Evolutionary conservation across 2,329 filamentous ascomycete genomes (phyloP).

Genomic region (Septoria petroselini): DNA sequence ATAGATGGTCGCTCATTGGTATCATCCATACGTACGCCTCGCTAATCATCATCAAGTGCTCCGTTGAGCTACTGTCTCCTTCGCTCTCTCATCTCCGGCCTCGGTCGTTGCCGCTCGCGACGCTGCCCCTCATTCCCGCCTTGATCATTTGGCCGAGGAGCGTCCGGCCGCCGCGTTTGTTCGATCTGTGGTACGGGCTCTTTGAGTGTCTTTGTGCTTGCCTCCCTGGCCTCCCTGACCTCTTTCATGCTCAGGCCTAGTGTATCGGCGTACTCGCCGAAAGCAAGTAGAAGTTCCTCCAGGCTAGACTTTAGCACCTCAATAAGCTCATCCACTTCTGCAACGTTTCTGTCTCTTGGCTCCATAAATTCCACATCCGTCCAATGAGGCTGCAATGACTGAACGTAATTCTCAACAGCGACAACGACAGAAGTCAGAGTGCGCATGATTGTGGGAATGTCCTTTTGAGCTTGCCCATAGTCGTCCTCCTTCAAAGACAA

Average conservation of each 20-base stretch:
- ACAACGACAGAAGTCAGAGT: slow-evolving; percentile 67
- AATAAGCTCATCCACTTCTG: slow-evolving; percentile 69
- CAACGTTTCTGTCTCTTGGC: slow-evolving; percentile 48
- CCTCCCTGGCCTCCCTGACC: slow-evolving; percentile 69
- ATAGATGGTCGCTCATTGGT: slow-evolving; percentile 8
- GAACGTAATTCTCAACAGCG: slow-evolving; percentile 66
- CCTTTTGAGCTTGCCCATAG: slow-evolving; percentile 80
- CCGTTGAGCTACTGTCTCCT: slow-evolving; percentile 1
- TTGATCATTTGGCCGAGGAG: not conserved
- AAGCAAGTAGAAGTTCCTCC: slow-evolving; percentile 63
- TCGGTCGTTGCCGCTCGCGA: not conserved
- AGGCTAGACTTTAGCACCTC: slow-evolving; percentile 64
- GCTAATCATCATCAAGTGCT: not conserved
- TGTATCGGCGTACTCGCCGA: slow-evolving; percentile 70
- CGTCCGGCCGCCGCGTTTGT: not conserved
- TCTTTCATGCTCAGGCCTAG: slow-evolving; percentile 69
- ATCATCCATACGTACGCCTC: slow-evolving; percentile 6
- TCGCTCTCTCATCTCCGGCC: slow-evolving; percentile 11
- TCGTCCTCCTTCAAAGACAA: slow-evolving; percentile 75
- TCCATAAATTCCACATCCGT: slow-evolving; percentile 63
- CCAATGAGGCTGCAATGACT: slow-evolving; percentile 65
- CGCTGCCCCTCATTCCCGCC: not conserved
- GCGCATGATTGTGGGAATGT: slow-evolving; percentile 71
- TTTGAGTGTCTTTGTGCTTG: slow-evolving; percentile 12
- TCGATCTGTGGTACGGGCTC: slow-evolving; percentile 6